Conservation (phyloP, 1,284 basidiomycete genomes). For the Heterobasidion parviporum region DNA sequence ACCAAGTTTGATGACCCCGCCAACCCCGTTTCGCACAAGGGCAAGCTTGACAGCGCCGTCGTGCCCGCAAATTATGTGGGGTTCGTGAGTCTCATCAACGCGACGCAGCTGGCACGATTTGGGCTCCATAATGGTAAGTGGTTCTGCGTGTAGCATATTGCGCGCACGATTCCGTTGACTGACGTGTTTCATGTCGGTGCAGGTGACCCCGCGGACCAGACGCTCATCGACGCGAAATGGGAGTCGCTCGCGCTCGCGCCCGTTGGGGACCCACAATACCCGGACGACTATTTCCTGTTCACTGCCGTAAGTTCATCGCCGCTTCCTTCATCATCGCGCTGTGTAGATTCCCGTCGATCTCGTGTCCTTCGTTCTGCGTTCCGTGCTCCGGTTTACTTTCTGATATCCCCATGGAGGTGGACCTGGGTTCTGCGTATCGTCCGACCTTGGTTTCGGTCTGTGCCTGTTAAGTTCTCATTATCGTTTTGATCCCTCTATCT, state of each 20-base stretch:
- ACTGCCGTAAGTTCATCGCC: conserved; percentile 33
- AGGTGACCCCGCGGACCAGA: conserved; percentile 35
- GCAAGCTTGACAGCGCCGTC: conserved; percentile 40
- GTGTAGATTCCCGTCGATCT: background rate
- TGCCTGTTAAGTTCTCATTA: too few relatives aligned
- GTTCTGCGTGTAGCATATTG: background rate
- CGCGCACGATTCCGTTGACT: background rate
- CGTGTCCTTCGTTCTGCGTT: background rate
- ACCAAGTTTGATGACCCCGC: conserved; percentile 48
- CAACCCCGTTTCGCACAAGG: conserved; percentile 43
- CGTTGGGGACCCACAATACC: conserved; percentile 36
- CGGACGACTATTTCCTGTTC: conserved; percentile 64
- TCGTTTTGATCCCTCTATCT: too few relatives aligned
- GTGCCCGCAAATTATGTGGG: conserved; percentile 46
- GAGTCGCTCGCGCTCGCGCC: conserved; percentile 58
- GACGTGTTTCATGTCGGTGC: background rate
- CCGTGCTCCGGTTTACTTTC: too few relatives aligned
- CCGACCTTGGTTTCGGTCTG: too few relatives aligned
- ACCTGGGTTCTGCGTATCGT: too few relatives aligned
- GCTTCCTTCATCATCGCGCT: background rate
- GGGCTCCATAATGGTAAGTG: conserved; percentile 47
- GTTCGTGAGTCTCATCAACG: conserved; percentile 49
- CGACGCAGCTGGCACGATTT: conserved; percentile 46
- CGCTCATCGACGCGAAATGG: conserved; percentile 61
- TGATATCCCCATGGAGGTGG: too few relatives aligned